Base-by-base conservation (phyloP, 805 yeast genomes). In the Ogataea naganishii region DNA sequence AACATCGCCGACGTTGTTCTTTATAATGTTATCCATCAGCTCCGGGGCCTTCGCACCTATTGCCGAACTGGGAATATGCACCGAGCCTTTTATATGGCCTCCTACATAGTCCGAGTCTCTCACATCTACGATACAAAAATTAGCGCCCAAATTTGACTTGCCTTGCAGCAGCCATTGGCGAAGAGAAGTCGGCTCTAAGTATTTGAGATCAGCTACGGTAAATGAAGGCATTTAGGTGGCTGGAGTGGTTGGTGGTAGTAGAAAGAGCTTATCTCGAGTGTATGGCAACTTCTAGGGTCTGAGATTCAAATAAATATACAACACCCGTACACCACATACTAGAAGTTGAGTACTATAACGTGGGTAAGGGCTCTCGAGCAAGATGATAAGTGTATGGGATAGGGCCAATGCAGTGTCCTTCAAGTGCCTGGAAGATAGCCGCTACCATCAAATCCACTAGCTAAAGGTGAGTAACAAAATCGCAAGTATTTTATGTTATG, bases 21-120 rank as follows among this genome's bases (percentile, higher is more conserved):
- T 50, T 8, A 53, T 47, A 20, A 66, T 47, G 24, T 54, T 39
- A n/a, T 47, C 41, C 14, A 56, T 42, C 23, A 69, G 60, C 6
- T 57, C 60, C 2, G 62, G 62, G 18, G 65, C 43, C 14, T 53
- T 56, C 26, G 50, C 41, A 12, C 49, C 44, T 38, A 80, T 64
- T 13, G 58, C 47, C 1, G 58, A 46, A 10, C 79, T 62, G 1
- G 92, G 79, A 28, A 64, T 64, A 51, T 76, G 75, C 25, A 65
- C 47, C 11, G 80, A 65, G 7, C 68, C 65, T 30, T 47, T 56
- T 31, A 80, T 70, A 44, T 80, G 85, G 19, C 94, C 76, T 2
- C 96, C 96, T 23, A 79, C 51, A 47, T 67, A 70, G 53, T 89
- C 96, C 6, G 70, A 65, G 32, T 88, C 96, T 31, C 97, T 66